Percentiles rank a stretch among this genome's conserved stretches.
Conservation (phyloP, 2,329 filamentous ascomycete species). For the Colletotrichum chlorophyti region DNA sequence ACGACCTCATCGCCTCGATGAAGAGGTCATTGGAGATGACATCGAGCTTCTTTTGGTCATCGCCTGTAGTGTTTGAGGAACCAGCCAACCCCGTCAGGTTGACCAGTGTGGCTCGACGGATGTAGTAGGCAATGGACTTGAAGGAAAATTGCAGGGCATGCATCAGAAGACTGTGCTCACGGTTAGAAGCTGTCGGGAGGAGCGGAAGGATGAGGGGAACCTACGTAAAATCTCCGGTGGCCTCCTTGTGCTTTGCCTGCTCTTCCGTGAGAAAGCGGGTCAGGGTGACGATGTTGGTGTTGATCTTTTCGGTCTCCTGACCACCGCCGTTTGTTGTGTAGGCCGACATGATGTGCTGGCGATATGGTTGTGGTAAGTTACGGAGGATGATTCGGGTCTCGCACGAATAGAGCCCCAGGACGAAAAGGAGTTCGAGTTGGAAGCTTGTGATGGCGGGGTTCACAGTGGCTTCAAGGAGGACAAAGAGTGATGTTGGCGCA, state of each 20-base stretch:
- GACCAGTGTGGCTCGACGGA: slow-evolving; percentile 92
- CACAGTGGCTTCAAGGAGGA: slow-evolving; percentile 1
- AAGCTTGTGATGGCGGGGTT: slow-evolving; percentile 22
- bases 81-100: slow-evolving; percentile 95
- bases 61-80: slow-evolving; percentile 92
- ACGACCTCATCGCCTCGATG: slow-evolving; percentile 92
- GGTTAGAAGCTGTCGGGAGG: not conserved
- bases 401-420: too few relatives aligned
- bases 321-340: slow-evolving; percentile 45
- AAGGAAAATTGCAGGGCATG: slow-evolving; percentile 99
- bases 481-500: slow-evolving; percentile 10
- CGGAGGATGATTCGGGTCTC: too few relatives aligned
- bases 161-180: slow-evolving; percentile 76
- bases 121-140: slow-evolving; percentile 99
- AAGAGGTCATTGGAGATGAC: slow-evolving; percentile 99
- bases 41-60: slow-evolving; percentile 99
- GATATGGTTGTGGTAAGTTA: not conserved
- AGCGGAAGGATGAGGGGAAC: slow-evolving; percentile 39
- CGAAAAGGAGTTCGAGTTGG: too few relatives aligned
- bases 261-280: slow-evolving; percentile 97
- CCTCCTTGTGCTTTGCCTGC: slow-evolving; percentile 90
- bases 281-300: slow-evolving; percentile 94
- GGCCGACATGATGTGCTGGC: slow-evolving; percentile 24
- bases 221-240: slow-evolving; percentile 98
- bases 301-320: slow-evolving; percentile 78